Base-by-base conservation (phyloP, 2,329 filamentous ascomycete species). In the Sporothrix luriei region DNA sequence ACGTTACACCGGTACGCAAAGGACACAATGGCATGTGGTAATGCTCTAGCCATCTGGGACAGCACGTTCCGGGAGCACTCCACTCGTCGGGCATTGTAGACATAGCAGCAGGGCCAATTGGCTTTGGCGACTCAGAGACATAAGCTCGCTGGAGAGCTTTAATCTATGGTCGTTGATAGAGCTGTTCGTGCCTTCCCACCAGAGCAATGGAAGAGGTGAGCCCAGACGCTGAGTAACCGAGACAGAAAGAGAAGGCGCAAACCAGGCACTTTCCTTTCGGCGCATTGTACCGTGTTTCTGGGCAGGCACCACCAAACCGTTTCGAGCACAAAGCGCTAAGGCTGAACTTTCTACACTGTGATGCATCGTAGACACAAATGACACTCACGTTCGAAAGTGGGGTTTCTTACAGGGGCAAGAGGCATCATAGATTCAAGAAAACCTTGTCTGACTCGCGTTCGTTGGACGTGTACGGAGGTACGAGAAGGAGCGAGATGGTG, bases 261-360 rank as follows among this genome's bases (percentile, higher is more conserved):
- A 16, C 62, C 62, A 52, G 48, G 48, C 48, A 51, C 62, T 24
- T 10, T 26, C 19, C 59, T 16, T 16, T 19, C 3, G 46, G 19
- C 59, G 40, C 43, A 29, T 3, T 26, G n/a, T 26, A 46, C 2
- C 29, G 14, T 46, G 14, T 16, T 46, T 46, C 11, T 48, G 33
- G 33, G 33, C 33, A 33, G 33, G 33, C 33, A 6, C 29, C 33
- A 33, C 9, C 7, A 33, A 33, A 33, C 33, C 33, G 33, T 33
- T 33, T 33, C 33, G 33, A 33, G 33, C 4, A 33, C n/a, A n/a
- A n/a, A n/a, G n/a, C n/a, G n/a, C n/a, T n/a, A n/a, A 29, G 26
- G 59, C 5, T 66, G 49, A 66, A 66, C 64, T 66, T 66, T 55
- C 24, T 29, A 5, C 59, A 62, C 21, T 29, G 38, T 46, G 38